Percentiles rank a stretch among this genome's conserved stretches.
phyloP scores from a whole-genome alignment of 331 rosid species.

The Stylosanthes scabra region DNA sequence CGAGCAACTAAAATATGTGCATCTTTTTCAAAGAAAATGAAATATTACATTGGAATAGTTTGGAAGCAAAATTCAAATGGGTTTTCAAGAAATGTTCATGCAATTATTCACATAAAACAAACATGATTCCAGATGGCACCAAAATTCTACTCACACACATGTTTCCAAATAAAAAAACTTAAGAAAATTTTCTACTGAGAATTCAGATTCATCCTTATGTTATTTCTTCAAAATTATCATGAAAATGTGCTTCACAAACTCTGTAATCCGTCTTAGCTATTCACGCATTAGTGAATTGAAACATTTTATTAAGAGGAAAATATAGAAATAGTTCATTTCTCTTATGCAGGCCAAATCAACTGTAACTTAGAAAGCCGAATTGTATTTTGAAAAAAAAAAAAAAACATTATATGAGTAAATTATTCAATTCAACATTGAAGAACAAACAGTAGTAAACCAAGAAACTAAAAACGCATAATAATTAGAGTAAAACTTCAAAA shows the following conservation, averaged over 20 bases:
- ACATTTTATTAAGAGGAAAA: too few species aligned
- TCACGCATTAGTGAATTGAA: neutral
- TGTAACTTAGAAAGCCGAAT: neutral
- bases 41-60: neutral
- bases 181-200: neutral
- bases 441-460: too few species aligned
- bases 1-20: neutral
- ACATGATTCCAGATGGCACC: neutral
- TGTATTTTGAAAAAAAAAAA: constrained; percentile 3
- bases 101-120: neutral
- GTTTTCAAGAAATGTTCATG: neutral
- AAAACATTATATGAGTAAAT: neutral
- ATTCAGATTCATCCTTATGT: neutral
- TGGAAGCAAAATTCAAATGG: constrained; percentile 4
- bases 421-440: too few species aligned
- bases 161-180: neutral
- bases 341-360: constrained; percentile 3
- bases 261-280: neutral
- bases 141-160: neutral
- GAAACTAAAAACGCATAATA: neutral
- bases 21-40: neutral
- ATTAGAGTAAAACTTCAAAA: neutral
- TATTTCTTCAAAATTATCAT: constrained; percentile 4
- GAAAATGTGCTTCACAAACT: neutral
- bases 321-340: too few species aligned